Percentiles rank a stretch among this genome's conserved stretches.
phyloP scores from a whole-genome alignment of 1,284 basidiomycete genomes.

The Filobasidium uniguttulatum region DNA sequence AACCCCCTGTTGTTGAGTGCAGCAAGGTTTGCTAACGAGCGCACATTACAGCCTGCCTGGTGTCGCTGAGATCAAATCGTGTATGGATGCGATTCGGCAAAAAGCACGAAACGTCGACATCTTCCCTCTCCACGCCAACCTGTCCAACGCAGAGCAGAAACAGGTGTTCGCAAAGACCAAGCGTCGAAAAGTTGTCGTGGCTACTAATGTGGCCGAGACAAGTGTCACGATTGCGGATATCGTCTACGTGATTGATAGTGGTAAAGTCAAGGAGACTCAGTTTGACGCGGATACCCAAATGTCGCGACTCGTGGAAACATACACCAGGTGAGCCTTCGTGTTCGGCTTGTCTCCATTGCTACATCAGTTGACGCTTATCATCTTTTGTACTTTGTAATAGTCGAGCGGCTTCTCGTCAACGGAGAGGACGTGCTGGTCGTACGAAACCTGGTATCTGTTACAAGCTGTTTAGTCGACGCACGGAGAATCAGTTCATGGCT shows the following conservation, averaged over 20 bases:
- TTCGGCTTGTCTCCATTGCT: not conserved
- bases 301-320: conserved; percentile 62
- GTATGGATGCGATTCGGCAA: conserved; percentile 52
- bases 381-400: conserved; percentile 38
- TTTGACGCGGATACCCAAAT: conserved; percentile 66
- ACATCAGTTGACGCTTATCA: not conserved
- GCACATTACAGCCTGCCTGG: conserved; percentile 49
- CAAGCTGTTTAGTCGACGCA: conserved; percentile 63
- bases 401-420: conserved; percentile 65
- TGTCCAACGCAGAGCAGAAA: conserved; percentile 71
- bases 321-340: conserved; percentile 23
- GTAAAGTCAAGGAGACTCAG: conserved; percentile 77
- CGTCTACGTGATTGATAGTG: conserved; percentile 69
- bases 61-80: conserved; percentile 72
- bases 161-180: conserved; percentile 61
- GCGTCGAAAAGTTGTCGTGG: conserved; percentile 69
- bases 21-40: not conserved
- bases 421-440: conserved; percentile 79
- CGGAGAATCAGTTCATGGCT: conserved; percentile 56
- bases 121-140: conserved; percentile 77
- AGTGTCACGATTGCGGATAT: conserved; percentile 90
- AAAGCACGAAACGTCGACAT: conserved; percentile 45
- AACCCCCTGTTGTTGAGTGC: not conserved
- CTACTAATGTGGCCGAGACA: conserved; percentile 78
- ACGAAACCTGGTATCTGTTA: conserved; percentile 66